phyloP scores from a whole-genome alignment of 352 stramenopile species.

The Pythium dissimile region DNA sequence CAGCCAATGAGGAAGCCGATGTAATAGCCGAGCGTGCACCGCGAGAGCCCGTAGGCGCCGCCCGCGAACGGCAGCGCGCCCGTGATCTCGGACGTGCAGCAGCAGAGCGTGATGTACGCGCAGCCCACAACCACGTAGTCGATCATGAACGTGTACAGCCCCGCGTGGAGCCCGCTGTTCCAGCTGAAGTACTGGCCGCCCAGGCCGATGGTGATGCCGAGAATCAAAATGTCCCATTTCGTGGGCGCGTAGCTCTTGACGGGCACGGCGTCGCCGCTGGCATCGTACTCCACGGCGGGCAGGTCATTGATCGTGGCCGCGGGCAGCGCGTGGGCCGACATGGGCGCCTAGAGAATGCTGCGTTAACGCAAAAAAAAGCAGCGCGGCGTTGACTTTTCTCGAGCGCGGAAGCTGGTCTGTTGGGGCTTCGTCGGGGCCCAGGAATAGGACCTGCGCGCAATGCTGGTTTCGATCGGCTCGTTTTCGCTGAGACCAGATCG shows the following conservation, averaged over 20 bases:
- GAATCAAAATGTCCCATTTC: conserved; percentile 26
- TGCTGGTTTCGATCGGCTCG: too few species aligned
- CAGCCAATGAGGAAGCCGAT: conserved; percentile 29
- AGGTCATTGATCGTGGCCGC: conserved; percentile 13
- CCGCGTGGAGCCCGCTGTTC: conserved; percentile 26
- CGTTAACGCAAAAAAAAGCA: too few species aligned
- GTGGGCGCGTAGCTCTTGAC: conserved; percentile 17
- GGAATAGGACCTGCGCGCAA: too few species aligned
- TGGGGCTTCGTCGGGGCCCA: too few species aligned
- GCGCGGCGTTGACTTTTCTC: too few species aligned
- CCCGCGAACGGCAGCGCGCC: conserved; percentile 29
- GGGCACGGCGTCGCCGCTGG: background rate
- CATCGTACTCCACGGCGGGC: background rate
- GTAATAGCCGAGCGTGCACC: conserved; percentile 28
- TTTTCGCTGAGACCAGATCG: too few species aligned
- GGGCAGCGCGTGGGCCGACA: conserved; percentile 6
- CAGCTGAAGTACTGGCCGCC: conserved; percentile 32
- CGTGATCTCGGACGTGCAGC: conserved; percentile 23
- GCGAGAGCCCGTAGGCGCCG: conserved; percentile 27
- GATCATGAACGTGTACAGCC: conserved; percentile 22
- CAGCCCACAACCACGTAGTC: conserved; percentile 20
- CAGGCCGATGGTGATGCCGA: conserved; percentile 30
- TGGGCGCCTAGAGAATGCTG: too few species aligned
- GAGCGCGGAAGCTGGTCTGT: too few species aligned
- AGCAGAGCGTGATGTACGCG: conserved; percentile 30